These are phyloP conservation scores for Pleodorina starrii DNA, from an alignment of 139 green algal species.

Conservation along the genomic window DNA sequence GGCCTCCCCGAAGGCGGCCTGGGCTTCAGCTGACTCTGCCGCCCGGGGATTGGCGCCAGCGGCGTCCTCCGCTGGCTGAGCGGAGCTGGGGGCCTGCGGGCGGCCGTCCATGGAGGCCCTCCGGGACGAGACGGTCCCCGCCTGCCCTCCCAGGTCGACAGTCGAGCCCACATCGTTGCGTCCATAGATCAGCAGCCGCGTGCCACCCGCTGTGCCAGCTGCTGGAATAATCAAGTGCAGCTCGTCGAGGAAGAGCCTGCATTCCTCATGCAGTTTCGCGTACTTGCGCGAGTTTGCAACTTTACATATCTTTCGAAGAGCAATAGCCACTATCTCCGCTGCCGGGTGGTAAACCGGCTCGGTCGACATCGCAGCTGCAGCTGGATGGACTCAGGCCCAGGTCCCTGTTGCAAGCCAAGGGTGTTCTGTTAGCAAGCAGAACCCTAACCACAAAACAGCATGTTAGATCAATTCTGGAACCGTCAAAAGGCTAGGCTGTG, in stretches of 20 bases:
- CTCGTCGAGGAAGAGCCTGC: constrained; percentile 60
- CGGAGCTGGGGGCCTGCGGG: neutral
- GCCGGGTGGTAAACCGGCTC: constrained; percentile 59
- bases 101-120: neutral
- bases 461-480: neutral
- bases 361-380: constrained; percentile 3
- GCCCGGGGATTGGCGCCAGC: no score
- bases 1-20: neutral
- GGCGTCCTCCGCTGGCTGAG: neutral
- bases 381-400: neutral
- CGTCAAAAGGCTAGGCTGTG: neutral
- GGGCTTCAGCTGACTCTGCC: neutral
- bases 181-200: constrained; percentile 30
- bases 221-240: constrained; percentile 57
- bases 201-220: constrained; percentile 21
- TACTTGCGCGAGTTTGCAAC: constrained; percentile 59
- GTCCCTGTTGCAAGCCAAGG: neutral
- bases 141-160: neutral
- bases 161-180: neutral
- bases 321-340: constrained; percentile 66
- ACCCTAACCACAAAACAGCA: neutral
- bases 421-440: neutral
- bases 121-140: neutral
- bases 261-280: constrained; percentile 56
- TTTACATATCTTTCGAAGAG: constrained; percentile 69